phyloP scores from a whole-genome alignment of 352 stramenopile genomes.

The Pythium guiyangense region DNA sequence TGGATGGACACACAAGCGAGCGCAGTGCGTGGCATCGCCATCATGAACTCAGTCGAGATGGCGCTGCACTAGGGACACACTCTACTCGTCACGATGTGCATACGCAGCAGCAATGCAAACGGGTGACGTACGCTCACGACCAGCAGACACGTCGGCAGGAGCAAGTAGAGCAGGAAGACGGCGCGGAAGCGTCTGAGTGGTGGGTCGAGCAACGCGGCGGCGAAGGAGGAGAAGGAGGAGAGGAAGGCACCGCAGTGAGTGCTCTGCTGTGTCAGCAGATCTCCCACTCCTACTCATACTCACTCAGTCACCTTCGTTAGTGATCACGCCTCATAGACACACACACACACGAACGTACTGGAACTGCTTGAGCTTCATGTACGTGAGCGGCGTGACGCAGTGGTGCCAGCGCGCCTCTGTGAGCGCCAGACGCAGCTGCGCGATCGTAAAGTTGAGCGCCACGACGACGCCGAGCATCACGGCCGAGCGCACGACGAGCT shows the following conservation, averaged over 20 bases:
- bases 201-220: no score
- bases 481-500: constrained; percentile 63
- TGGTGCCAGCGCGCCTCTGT: constrained; percentile 56
- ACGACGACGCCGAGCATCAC: constrained; percentile 63
- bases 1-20: no score
- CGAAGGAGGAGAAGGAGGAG: background rate
- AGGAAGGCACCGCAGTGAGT: no score
- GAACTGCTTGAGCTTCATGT: constrained; percentile 75
- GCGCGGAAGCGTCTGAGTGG: constrained; percentile 42
- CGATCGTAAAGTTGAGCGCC: constrained; percentile 65
- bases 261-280: no score
- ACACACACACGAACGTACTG: constrained; percentile 23
- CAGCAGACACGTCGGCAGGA: constrained; percentile 50
- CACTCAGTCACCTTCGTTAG: background rate
- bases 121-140: constrained; percentile 38
- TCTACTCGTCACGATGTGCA: background rate
- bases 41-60: no score
- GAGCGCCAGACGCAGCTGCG: constrained; percentile 37
- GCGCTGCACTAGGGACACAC: constrained; percentile 1
- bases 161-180: constrained; percentile 48
- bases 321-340: background rate
- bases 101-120: constrained; percentile 1
- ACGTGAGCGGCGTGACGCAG: constrained; percentile 47
- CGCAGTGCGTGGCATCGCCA: no score
- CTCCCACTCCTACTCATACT: no score